phyloP scores from a whole-genome alignment of 2,329 filamentous ascomycete species.

The Ophiocordyceps camponoti-floridani region DNA sequence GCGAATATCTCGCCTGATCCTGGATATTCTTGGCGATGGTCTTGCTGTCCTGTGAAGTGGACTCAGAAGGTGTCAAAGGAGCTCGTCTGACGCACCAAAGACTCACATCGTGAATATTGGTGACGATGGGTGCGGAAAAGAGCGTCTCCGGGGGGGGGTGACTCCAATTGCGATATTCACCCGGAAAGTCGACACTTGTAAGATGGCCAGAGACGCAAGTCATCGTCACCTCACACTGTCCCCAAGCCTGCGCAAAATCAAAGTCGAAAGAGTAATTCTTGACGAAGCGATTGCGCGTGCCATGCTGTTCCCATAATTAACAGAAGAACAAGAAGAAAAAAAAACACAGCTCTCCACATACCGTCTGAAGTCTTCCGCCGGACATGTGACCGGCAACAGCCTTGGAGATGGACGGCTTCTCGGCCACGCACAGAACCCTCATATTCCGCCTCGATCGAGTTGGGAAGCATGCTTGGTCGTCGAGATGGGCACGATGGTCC shows the following conservation, averaged over 20 bases:
- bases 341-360: no score
- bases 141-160: constrained; percentile 62
- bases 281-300: constrained; percentile 57
- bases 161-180: constrained; percentile 60
- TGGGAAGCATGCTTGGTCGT: neutral
- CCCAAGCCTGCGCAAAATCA: constrained; percentile 67
- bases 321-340: no score
- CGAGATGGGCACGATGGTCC: neutral
- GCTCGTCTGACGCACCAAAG: neutral
- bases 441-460: constrained; percentile 13
- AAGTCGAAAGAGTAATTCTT: constrained; percentile 93
- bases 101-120: constrained; percentile 45
- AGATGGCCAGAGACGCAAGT: constrained; percentile 86
- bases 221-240: constrained; percentile 73
- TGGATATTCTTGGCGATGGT: constrained; percentile 73
- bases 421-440: constrained; percentile 36
- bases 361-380: constrained; percentile 53
- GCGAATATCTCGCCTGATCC: constrained; percentile 53
- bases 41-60: constrained; percentile 46
- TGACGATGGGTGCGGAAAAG: constrained; percentile 64
- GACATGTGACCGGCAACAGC: constrained; percentile 81
- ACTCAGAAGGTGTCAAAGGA: neutral
- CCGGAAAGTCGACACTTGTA: constrained; percentile 59
- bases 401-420: constrained; percentile 84
- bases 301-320: no score